A percentile compares a stretch with the other conserved stretches of the same genome.
Evolutionary conservation across 805 yeast species (phyloP).

Genomic region (Teunomyces panamensis): DNA sequence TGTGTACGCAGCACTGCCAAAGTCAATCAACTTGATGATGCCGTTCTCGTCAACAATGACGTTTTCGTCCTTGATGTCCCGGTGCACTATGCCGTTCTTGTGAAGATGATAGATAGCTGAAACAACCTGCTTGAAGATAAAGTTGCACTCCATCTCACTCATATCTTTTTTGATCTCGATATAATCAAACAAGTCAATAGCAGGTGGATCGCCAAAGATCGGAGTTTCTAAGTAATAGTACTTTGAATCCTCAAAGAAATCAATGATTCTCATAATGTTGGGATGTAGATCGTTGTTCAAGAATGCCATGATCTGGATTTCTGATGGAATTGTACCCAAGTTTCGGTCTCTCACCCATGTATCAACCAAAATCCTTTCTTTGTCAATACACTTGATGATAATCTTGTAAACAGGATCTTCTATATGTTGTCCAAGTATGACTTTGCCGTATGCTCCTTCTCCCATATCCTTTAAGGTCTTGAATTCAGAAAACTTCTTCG

Average conservation of each 20-base stretch:
- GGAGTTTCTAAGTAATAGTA: conserved; percentile 91
- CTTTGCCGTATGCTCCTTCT: conserved; percentile 96
- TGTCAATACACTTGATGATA: conserved; percentile 85
- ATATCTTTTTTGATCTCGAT: conserved; percentile 82
- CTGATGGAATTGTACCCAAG: conserved; percentile 94
- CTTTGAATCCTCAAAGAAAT: conserved; percentile 88
- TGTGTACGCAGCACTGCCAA: conserved; percentile 91
- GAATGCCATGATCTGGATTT: conserved; percentile 89
- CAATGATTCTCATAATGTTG: conserved; percentile 78
- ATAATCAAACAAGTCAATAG: conserved; percentile 87
- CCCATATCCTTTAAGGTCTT: conserved; percentile 76
- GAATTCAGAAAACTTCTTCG: conserved; percentile 71
- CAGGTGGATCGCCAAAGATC: conserved; percentile 85
- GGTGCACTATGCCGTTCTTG: conserved; percentile 80
- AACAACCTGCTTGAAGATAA: conserved; percentile 75
- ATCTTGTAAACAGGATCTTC: conserved; percentile 62
- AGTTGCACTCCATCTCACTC: conserved; percentile 74
- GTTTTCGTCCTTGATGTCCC: conserved; percentile 95
- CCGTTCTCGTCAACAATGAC: conserved; percentile 83
- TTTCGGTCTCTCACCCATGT: conserved; percentile 95
- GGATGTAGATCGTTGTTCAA: conserved; percentile 78
- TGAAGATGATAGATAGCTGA: conserved; percentile 82
- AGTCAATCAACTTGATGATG: conserved; percentile 81
- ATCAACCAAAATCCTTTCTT: conserved; percentile 90
- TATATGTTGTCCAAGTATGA: conserved; percentile 70